Base-by-base conservation (phyloP, 768 basidiomycete species). In the Mycena chlorophos region DNA sequence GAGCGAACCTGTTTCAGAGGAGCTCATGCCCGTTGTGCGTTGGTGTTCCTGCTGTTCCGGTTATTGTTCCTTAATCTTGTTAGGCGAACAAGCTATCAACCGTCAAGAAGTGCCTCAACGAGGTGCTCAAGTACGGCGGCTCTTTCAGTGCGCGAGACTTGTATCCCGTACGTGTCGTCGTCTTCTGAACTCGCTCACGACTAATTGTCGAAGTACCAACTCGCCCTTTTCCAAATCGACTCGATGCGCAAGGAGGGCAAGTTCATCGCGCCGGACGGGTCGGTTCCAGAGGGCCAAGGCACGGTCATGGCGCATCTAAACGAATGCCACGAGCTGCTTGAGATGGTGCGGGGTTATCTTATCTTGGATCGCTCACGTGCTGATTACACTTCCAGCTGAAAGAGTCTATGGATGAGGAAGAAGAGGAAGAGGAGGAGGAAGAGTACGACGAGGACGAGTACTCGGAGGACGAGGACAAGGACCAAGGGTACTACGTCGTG, bases 1-100 rank as follows among this genome's bases (percentile, higher is more conserved):
- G 19, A 93, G 91, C 59, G 96, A 98, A 73, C 97, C 97, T 0
- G 94, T 99, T 2, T 96, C 94, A 0, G 97, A 99, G 71, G 97
- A 98, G 70, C 75, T 99, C 16, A 98, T 98, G 91, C 95, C 95
- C 4, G 83, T 97, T 34, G 95, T 95, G 70, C 37, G 66, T 58
- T 27, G 16, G 2, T 39, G 20, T 30, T 20, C 39, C 14, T 56
- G 42, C 53, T 10, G 22, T 49, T 17, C 52, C 30, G 0, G 37
- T 51, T 20, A n/a, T n/a, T n/a, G n/a, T n/a, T 42, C 26, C 19
- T 8, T 37, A 13, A 45, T 6, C 51, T 29, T 39, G 16, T 28
- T 59, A 96, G 94, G 94, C 95, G 5, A 98, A 98, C 75, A 98
- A 98, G 66, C 74, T 98, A 2, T 93, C 92, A 16, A 98, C 95